Conservation (phyloP, 2,329 filamentous ascomycete genomes). For the Aureobasidium sp. region DNA sequence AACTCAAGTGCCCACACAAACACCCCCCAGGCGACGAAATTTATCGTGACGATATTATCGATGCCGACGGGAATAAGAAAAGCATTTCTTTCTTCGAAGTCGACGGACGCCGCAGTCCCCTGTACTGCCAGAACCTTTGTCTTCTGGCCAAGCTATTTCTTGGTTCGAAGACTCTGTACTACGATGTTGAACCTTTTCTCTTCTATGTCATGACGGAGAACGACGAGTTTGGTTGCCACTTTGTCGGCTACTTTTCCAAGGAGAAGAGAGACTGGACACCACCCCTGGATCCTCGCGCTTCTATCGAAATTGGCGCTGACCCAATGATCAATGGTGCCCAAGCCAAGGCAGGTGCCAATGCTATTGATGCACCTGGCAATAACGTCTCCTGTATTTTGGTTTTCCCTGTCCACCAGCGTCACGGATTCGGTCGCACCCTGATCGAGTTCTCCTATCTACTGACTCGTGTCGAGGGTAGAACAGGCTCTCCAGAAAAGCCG, state of each 20-base stretch:
- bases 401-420: conserved; percentile 95
- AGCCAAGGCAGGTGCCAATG: conserved; percentile 23
- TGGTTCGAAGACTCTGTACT: conserved; percentile 98
- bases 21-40: conserved; percentile 99
- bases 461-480: conserved; percentile 92
- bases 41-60: conserved; percentile 86
- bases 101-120: conserved; percentile 94
- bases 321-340: conserved; percentile 23
- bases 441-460: conserved; percentile 99
- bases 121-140: conserved; percentile 99
- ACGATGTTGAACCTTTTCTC: conserved; percentile 96
- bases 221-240: conserved; percentile 91
- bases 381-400: conserved; percentile 99
- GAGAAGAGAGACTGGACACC: conserved; percentile 74
- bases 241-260: conserved; percentile 99
- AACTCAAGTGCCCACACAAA: conserved; percentile 93
- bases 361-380: conserved; percentile 56
- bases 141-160: conserved; percentile 96
- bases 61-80: conserved; percentile 36
- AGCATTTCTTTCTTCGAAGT: conserved; percentile 90
- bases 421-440: conserved; percentile 95
- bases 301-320: conserved; percentile 29
- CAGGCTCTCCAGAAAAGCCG: conserved; percentile 96
- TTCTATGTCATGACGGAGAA: conserved; percentile 99
- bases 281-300: conserved; percentile 68